Base-by-base conservation (phyloP, 2,329 filamentous ascomycete genomes). In the Amauroascus verrucosus region DNA sequence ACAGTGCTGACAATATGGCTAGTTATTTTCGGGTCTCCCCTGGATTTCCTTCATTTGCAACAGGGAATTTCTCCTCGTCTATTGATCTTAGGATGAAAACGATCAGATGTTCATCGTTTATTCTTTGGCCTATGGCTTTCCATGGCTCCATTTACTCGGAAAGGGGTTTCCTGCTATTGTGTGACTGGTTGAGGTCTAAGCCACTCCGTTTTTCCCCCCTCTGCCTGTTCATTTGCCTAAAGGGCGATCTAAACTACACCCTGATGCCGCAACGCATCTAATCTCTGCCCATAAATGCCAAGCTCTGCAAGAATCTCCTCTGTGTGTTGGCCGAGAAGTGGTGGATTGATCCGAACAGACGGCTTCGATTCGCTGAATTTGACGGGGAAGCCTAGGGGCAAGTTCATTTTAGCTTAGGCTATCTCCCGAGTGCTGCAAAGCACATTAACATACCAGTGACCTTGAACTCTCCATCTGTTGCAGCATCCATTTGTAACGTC, bases 381-480 rank as follows among this genome's bases (percentile, higher is more conserved):
- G 22, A 45, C 41, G 3, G 41, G 41, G 24, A 45, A 45, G 4
- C 41, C 41, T 45, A 4, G 14, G 3, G 16, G 5, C 6, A 16
- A 9, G 20, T 30, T 20, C 35, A 41, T 5, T 45, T 45, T 16
- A 45, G 41, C 24, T 11, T 6, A 38, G 1, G 16, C 14, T 11
- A 14, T 20, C 6, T n/a, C 14, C 6, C 13, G 22, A 7, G 24
- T 14, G 4, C 1, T 11, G 24, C 1, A 1, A n/a, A 3, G 6
- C 6, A 16, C 2, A 14, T 37, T 2, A 48, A 33, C 37, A 11
- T 57, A 64, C 66, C 64, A 8, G 65, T 56, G n/a, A 67, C 54
- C 22, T 61, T 62, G 16, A 67, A 57, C 9, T 52, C 40, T 6
- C 65, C 66, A 3, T 57, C 60, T 0, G 56, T 53, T 7, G 63